A percentile compares a stretch with the other conserved stretches of the same genome.
These are phyloP conservation scores for Smithsoniella earleae DNA, from an alignment of 163 green algal genomes.

Conservation along the genomic window DNA sequence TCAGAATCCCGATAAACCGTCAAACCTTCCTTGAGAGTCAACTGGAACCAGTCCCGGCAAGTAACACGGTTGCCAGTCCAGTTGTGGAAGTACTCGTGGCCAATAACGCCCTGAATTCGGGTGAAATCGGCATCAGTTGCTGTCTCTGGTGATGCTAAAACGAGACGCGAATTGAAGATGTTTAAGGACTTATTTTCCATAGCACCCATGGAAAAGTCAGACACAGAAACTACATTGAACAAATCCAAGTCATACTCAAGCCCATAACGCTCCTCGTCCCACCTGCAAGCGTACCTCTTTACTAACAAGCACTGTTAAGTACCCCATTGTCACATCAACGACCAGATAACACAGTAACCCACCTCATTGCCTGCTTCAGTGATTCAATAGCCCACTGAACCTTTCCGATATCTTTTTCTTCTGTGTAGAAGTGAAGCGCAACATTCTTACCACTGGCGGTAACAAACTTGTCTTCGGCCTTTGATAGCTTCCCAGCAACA, in stretches of 20 bases:
- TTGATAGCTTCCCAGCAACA: slow-evolving; percentile 83
- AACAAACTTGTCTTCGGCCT: slow-evolving; percentile 74
- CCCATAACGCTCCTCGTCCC: slow-evolving; percentile 73
- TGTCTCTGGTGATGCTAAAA: slow-evolving; percentile 83
- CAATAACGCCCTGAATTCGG: slow-evolving; percentile 87
- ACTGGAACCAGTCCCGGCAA: slow-evolving; percentile 98
- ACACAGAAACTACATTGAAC: slow-evolving; percentile 97
- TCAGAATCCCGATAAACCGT: slow-evolving; percentile 92
- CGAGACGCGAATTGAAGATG: slow-evolving; percentile 86
- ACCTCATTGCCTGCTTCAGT: slow-evolving; percentile 90
- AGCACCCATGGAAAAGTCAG: slow-evolving; percentile 94
- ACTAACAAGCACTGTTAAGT: no score
- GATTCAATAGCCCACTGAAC: slow-evolving; percentile 81
- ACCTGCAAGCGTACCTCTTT: no score
- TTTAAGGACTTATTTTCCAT: slow-evolving; percentile 99
- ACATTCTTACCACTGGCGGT: slow-evolving; percentile 63
- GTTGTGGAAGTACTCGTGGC: slow-evolving; percentile 86
- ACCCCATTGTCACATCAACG: no score
- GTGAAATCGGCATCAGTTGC: slow-evolving; percentile 88
- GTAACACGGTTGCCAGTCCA: slow-evolving; percentile 82
- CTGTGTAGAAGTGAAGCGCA: slow-evolving; percentile 70
- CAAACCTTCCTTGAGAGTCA: slow-evolving; percentile 96
- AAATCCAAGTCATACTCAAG: slow-evolving; percentile 97
- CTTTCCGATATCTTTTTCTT: slow-evolving; percentile 71
- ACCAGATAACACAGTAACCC: slow-evolving; percentile 44